Evolutionary conservation across 1,284 basidiomycete genomes (phyloP).

Genomic region (Rugosomyces carneus): DNA sequence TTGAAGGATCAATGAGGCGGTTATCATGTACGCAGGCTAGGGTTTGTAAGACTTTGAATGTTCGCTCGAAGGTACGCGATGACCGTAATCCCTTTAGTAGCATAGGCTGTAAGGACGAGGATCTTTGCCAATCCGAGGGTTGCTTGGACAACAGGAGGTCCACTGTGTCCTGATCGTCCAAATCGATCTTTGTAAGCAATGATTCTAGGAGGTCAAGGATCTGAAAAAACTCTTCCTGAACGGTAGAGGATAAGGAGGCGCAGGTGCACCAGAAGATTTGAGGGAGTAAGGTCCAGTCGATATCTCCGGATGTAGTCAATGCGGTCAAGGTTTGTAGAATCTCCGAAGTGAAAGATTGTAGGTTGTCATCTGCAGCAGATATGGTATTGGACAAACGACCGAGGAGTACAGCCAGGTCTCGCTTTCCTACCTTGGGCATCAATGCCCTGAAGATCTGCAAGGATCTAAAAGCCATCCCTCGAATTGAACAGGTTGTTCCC

Average conservation of each 20-base stretch:
- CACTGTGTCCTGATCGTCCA: constrained; percentile 60
- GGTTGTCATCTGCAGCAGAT: constrained; percentile 68
- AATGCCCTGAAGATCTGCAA: constrained; percentile 87
- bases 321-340: constrained; percentile 75
- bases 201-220: constrained; percentile 64
- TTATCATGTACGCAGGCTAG: constrained; percentile 61
- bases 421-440: constrained; percentile 65
- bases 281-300: constrained; percentile 61
- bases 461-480: constrained; percentile 83
- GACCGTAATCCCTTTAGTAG: constrained; percentile 81
- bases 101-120: constrained; percentile 65
- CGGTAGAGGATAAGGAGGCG: constrained; percentile 79
- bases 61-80: constrained; percentile 59
- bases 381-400: constrained; percentile 84
- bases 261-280: constrained; percentile 87
- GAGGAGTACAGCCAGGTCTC: constrained; percentile 76
- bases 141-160: constrained; percentile 62
- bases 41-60: constrained; percentile 66
- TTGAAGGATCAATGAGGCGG: constrained; percentile 67
- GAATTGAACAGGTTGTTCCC: constrained; percentile 85
- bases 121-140: constrained; percentile 71
- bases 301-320: constrained; percentile 53
- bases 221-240: constrained; percentile 77
- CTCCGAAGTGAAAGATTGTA: constrained; percentile 81
- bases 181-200: constrained; percentile 68